A percentile compares a stretch with the other conserved stretches of the same genome.
Evolutionary conservation across 192 early-diverging fungal species (phyloP).

Genomic region (Lunasporangiospora selenospora): DNA sequence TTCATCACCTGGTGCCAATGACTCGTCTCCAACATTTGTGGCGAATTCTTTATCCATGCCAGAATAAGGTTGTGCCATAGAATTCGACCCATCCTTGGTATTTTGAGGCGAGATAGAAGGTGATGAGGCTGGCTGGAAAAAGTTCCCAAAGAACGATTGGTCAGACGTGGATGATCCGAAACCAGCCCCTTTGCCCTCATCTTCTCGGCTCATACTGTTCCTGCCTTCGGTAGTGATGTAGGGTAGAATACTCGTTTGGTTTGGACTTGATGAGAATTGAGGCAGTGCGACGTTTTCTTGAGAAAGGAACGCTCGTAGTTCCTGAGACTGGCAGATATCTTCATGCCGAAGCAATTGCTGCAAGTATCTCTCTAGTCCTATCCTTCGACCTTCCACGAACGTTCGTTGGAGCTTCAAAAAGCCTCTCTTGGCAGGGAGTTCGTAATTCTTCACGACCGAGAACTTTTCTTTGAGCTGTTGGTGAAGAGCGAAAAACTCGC

Average conservation of each 20-base stretch:
- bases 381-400: slow-evolving; percentile 73
- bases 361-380: slow-evolving; percentile 76
- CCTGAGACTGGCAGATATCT: slow-evolving; percentile 65
- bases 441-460: slow-evolving; percentile 62
- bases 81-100: too few relatives aligned
- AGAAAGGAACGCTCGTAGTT: slow-evolving; percentile 78
- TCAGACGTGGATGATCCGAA: too few relatives aligned
- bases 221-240: too few relatives aligned
- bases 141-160: slow-evolving; percentile 37
- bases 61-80: too few relatives aligned
- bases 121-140: slow-evolving; percentile 32
- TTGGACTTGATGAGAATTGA: slow-evolving; percentile 30
- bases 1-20: too few relatives aligned
- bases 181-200: too few relatives aligned
- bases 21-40: too few relatives aligned
- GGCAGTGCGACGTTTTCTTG: slow-evolving; percentile 58
- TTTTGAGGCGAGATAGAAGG: slow-evolving; percentile 20
- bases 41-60: too few relatives aligned
- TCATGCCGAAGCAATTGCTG: slow-evolving; percentile 58
- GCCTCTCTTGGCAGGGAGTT: slow-evolving; percentile 79
- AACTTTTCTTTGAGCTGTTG: slow-evolving; percentile 64
- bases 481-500: slow-evolving; percentile 88
- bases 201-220: too few relatives aligned
- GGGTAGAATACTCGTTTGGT: too few relatives aligned
- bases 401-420: slow-evolving; percentile 68